These are phyloP conservation scores for Hypoxylon sp. DNA, from an alignment of 2,329 filamentous ascomycete genomes.

Conservation along the genomic window DNA sequence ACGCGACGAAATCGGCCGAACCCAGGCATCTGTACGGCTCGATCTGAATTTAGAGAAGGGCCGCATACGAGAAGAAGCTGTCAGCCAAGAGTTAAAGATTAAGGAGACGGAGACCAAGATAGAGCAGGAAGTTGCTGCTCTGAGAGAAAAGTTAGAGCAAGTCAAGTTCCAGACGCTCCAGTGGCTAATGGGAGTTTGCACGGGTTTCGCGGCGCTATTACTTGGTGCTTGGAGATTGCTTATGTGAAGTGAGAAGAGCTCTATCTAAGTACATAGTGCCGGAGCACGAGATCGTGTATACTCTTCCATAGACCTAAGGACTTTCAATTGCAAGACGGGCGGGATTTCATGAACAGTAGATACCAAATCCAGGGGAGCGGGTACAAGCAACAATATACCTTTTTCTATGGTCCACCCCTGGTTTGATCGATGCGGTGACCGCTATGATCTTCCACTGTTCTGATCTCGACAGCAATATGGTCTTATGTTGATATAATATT, in stretches of 20 bases:
- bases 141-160: constrained; percentile 92
- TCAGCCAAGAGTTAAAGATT: constrained; percentile 96
- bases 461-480: background rate
- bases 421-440: too few species aligned
- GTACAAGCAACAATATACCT: constrained; percentile 4
- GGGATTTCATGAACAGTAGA: constrained; percentile 6
- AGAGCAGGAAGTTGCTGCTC: constrained; percentile 93
- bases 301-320: constrained; percentile 4
- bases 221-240: constrained; percentile 79
- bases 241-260: constrained; percentile 63
- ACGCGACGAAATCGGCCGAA: constrained; percentile 93
- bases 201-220: constrained; percentile 76
- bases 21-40: constrained; percentile 90
- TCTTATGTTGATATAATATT: background rate
- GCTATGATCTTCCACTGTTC: background rate
- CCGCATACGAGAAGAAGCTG: constrained; percentile 94
- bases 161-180: constrained; percentile 99
- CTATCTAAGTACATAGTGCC: background rate
- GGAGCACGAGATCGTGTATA: background rate
- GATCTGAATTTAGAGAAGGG: constrained; percentile 98
- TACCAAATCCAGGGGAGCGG: constrained; percentile 9
- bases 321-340: constrained; percentile 17
- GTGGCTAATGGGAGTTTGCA: constrained; percentile 93
- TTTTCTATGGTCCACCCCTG: constrained; percentile 6
- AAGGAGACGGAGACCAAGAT: constrained; percentile 99